Base-by-base conservation (phyloP, 352 stramenopile species). In the Globisporangium emineosum region DNA sequence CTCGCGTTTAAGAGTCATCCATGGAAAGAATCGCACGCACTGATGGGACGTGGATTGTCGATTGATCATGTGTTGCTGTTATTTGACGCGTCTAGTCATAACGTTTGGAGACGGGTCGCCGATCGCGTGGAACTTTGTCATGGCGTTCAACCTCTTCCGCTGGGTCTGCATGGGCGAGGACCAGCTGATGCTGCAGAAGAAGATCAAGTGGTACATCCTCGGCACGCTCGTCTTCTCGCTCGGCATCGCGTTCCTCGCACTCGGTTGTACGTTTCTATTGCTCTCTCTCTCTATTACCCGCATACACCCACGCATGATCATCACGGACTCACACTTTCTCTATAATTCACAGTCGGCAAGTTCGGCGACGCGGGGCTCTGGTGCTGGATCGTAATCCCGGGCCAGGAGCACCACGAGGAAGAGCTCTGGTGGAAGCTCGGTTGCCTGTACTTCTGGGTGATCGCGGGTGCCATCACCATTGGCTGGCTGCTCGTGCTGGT, bases 71-170 rank as follows among this genome's bases (percentile, higher is more conserved):
- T 32, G 5, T 32, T 32, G 29, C 2, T 49, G 10, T 65, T 30
- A 21, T 37, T 49, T 23, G 29, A 8, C 21, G 19, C 17, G 3
- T 30, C 23, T 62, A 91, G 84, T 92, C 51, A 89, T 95, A 55
- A 89, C 79, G 12, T 93, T 93, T 40, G 84, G 84, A 32, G 81
- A 92, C 27, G 73, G 80, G 19, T 73, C 79, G 23, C 86, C 86
- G 25, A 93, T 93, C 59, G 78, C 74, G 37, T 95, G 86, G 86
- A 93, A 93, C 64, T 83, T 92, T 51, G 75, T 95, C 23, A 95
- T 95, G 81, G 83, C 84, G 42, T 75, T 86, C 29, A 91, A 93
- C 62, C 67, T 95, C 15, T 93, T 86, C 68, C 81, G 80, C 21
- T 95, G 86, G 86, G 78, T 95, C 6, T 93, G 85, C 61, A 74